Evolutionary conservation across 2,329 filamentous ascomycete genomes (phyloP), one percentile per base, ranked within the genome.

Genomic region (Colletotrichum chlorophyti): DNA sequence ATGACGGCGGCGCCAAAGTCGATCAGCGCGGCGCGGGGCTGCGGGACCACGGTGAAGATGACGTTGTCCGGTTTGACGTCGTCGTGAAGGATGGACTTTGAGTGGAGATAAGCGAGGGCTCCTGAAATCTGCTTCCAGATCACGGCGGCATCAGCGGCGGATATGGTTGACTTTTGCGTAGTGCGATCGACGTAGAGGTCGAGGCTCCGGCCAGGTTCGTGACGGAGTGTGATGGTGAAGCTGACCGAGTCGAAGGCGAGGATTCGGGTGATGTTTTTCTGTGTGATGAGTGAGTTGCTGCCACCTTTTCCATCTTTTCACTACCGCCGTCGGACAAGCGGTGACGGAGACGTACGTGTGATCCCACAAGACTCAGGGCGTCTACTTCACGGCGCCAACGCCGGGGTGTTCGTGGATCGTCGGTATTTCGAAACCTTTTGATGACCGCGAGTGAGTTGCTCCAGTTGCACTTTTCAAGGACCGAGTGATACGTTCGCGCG

Each of bases 61-160:
- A 47, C 24, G 19, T 47, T 47, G 14, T 47, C 29, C 4, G 42
- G 29, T 34, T 46, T 46, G 17, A 46, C 42, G 42, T 47, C 43
- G 29, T 47, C 43, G 19, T 47, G 29, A 9, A 35, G 15, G 7
- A 47, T 35, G 31, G 12, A 34, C 1, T 9, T 47, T 3, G 29
- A 23, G 43, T 34, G 43, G 1, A 47, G 5, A 9, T 34, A 23
- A 0, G 43, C 29, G 7, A 47, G 43, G 19, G 43, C 43, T 5
- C 12, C 21, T 1, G 43, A 19, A 1, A 15, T 34, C 19, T 35
- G 43, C 3, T 23, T 21, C 43, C 43, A 47, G 31, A 47, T 17
- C 6, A 17, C n/a, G 8, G 8, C 4, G 26, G 9, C 26, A 4
- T 47, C 19, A 2, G 29, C 15, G n/a, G 2, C 4, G 19, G 29